phyloP scores from a whole-genome alignment of 495 filamentous ascomycete genomes.

The Penicillium cosmopolitanum region DNA sequence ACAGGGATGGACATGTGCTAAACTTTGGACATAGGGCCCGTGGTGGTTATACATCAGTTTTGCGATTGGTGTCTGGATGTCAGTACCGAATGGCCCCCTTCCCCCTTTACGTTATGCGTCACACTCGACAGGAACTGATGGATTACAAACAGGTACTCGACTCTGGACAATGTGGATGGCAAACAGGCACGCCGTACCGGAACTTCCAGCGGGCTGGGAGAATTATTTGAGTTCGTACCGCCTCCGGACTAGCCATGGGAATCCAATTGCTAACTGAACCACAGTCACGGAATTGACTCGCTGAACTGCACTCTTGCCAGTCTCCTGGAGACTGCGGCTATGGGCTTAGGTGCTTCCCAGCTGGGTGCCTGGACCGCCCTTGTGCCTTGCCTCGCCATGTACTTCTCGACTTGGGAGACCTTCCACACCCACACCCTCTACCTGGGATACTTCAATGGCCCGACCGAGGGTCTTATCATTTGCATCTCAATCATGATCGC shows the following conservation, averaged over 20 bases:
- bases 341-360: conserved; percentile 82
- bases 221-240: conserved; percentile 82
- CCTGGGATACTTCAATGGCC: conserved; percentile 95
- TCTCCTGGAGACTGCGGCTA: conserved; percentile 84
- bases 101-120: not conserved
- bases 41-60: conserved; percentile 95
- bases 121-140: no score
- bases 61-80: conserved; percentile 91
- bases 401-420: conserved; percentile 99
- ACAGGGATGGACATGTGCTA: conserved; percentile 17
- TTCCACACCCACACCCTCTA: conserved; percentile 98
- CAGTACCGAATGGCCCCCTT: conserved; percentile 28
- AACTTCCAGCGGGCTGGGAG: conserved; percentile 90
- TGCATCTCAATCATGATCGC: conserved; percentile 83
- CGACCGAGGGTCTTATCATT: conserved; percentile 92
- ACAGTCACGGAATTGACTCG: conserved; percentile 92
- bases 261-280: conserved; percentile 33
- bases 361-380: conserved; percentile 90
- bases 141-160: conserved; percentile 70
- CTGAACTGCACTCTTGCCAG: conserved; percentile 94
- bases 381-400: conserved; percentile 93
- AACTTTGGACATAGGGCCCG: conserved; percentile 62
- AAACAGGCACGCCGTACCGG: conserved; percentile 96
- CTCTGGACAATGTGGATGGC: conserved; percentile 97
- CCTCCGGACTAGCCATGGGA: conserved; percentile 5